Percentiles rank a stretch among this genome's conserved stretches.
phyloP scores from a whole-genome alignment of 768 basidiomycete genomes.

The Galerina marginata region DNA sequence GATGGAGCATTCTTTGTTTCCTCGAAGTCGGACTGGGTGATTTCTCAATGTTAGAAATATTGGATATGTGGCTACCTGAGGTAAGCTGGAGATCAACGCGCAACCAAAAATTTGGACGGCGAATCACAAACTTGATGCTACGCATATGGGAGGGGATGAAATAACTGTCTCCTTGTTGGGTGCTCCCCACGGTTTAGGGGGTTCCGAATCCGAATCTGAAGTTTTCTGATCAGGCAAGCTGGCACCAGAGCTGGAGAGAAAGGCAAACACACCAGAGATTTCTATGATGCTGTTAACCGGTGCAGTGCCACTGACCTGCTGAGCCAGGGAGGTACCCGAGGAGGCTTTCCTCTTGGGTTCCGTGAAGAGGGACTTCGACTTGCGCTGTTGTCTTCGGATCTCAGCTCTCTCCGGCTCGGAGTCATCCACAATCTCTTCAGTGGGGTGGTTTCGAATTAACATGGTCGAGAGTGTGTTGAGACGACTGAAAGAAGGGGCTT shows the following conservation, averaged over 20 bases:
- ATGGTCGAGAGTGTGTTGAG: neutral
- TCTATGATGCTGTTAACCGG: slow-evolving; percentile 23
- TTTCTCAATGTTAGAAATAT: too few species aligned
- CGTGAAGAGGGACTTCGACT: neutral
- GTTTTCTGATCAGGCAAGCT: neutral
- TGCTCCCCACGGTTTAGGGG: neutral
- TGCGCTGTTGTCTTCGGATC: slow-evolving; percentile 29
- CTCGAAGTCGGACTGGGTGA: too few species aligned
- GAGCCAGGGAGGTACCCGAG: neutral
- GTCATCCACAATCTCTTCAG: slow-evolving; percentile 60
- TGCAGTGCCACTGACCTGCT: neutral
- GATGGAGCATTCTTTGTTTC: too few species aligned
- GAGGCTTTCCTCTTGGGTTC: neutral
- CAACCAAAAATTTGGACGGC: too few species aligned
- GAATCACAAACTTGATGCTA: neutral
- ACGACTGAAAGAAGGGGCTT: neutral
- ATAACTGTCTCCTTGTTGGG: too few species aligned
- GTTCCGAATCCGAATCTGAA: slow-evolving; percentile 24
- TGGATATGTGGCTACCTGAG: too few species aligned
- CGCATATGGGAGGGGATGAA: neutral
- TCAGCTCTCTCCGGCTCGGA: slow-evolving; percentile 74
- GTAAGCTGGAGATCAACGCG: too few species aligned
- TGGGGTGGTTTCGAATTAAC: neutral
- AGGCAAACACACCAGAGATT: slow-evolving; percentile 25
- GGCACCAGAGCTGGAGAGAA: neutral